Evolutionary conservation across 2,329 filamentous ascomycete species (phyloP).

Genomic region (Beauveria sp.): DNA sequence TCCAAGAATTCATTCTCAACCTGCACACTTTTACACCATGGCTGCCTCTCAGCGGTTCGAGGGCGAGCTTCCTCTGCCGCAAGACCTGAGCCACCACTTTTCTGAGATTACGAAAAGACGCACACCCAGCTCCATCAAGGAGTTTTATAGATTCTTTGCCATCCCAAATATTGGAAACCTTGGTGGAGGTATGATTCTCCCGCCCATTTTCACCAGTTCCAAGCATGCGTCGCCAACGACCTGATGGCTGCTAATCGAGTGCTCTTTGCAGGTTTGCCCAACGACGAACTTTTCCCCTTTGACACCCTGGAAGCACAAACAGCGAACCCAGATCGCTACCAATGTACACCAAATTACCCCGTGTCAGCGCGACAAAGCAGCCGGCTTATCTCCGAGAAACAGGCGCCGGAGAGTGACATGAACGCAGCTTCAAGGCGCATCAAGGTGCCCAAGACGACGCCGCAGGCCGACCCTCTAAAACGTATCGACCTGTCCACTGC

Average conservation of each 20-base stretch:
- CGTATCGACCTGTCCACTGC: constrained; percentile 77
- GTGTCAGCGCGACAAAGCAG: constrained; percentile 16
- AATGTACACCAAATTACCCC: constrained; percentile 58
- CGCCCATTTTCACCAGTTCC: background rate
- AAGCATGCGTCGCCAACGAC: background rate
- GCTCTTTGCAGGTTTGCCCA: constrained; percentile 58
- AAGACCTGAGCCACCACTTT: constrained; percentile 73
- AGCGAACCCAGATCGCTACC: constrained; percentile 66
- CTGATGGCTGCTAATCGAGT: background rate
- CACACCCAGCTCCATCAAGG: constrained; percentile 61
- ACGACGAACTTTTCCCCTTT: constrained; percentile 77
- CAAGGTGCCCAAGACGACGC: constrained; percentile 60
- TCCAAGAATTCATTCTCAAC: background rate
- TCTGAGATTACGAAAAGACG: constrained; percentile 62
- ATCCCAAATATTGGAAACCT: constrained; percentile 56
- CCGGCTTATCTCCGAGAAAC: constrained; percentile 6
- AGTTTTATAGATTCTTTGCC: constrained; percentile 77
- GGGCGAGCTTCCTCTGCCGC: constrained; percentile 34
- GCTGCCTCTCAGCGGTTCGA: background rate
- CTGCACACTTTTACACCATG: background rate
- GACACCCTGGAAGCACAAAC: constrained; percentile 81
- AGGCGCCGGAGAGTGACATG: constrained; percentile 15
- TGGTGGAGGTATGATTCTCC: constrained; percentile 45
- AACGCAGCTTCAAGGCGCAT: constrained; percentile 46
- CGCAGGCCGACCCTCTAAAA: constrained; percentile 49